A percentile compares a stretch with the other conserved stretches of the same genome.
Conservation (phyloP, 2,329 filamentous ascomycete genomes). For the Colletotrichum shisoi region DNA sequence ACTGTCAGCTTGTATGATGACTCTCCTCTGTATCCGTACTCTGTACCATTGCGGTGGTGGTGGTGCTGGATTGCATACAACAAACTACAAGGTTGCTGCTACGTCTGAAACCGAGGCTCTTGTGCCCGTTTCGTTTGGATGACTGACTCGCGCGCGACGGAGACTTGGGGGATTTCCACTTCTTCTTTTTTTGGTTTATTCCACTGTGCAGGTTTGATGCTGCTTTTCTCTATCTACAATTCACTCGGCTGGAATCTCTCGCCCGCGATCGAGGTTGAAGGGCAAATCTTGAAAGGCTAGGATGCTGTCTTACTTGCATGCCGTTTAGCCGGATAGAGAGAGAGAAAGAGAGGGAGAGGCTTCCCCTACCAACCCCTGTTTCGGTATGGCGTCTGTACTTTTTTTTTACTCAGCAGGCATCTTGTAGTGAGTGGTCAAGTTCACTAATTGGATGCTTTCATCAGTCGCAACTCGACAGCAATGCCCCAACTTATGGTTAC, state of each 20-base stretch:
- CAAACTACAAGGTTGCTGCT: neutral
- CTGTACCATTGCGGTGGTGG: no score
- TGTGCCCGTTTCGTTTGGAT: neutral
- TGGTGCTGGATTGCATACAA: neutral
- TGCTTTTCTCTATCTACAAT: neutral
- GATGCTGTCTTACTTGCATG: neutral
- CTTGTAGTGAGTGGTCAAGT: no score
- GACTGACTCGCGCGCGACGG: neutral
- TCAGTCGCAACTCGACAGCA: no score
- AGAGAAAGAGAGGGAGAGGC: no score
- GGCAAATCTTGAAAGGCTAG: neutral
- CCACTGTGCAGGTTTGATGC: neutral
- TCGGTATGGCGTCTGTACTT: no score
- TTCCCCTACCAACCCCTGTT: neutral
- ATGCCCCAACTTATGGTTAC: no score
- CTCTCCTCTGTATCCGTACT: no score
- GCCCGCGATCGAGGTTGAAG: no score
- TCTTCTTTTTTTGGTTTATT: no score
- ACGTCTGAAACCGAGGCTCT: constrained; percentile 1
- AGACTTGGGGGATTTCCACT: no score
- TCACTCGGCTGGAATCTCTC: neutral
- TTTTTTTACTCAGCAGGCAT: neutral
- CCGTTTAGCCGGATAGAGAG: neutral
- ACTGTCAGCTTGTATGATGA: no score
- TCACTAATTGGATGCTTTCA: no score